A percentile compares a stretch with the other conserved stretches of the same genome.
Evolutionary conservation across 163 green algal species (phyloP).

Genomic region (Scenedesmus sp.): DNA sequence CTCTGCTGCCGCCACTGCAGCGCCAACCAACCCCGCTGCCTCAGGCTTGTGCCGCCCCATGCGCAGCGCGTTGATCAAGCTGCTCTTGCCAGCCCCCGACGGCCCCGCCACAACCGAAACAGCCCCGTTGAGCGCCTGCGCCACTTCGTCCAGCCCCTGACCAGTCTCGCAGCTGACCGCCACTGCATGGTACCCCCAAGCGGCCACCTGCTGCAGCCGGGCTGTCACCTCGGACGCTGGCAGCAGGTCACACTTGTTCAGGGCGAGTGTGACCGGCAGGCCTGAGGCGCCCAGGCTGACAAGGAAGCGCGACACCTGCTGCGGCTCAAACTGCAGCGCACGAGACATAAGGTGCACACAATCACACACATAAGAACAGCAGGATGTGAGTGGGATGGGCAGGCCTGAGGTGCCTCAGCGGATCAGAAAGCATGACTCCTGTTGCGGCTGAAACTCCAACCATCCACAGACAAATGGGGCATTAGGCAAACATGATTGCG

Average conservation of each 20-base stretch:
- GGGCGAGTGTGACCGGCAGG: conserved; percentile 86
- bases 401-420: conserved; percentile 70
- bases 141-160: conserved; percentile 76
- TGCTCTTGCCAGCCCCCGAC: conserved; percentile 93
- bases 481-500: neutral
- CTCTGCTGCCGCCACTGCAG: neutral
- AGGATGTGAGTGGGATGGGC: neutral
- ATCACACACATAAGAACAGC: neutral
- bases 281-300: conserved; percentile 84
- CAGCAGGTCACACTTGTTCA: conserved; percentile 97
- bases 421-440: conserved; percentile 94
- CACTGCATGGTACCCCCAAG: conserved; percentile 89
- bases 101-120: conserved; percentile 91
- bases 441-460: conserved; percentile 79
- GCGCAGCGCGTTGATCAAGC: conserved; percentile 94
- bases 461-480: neutral
- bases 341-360: too few relatives aligned
- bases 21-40: neutral
- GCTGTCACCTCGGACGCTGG: conserved; percentile 56
- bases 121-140: conserved; percentile 63
- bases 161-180: conserved; percentile 80
- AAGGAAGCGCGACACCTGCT: conserved; percentile 91
- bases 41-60: conserved; percentile 66
- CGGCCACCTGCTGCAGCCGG: conserved; percentile 67
- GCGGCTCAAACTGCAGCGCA: conserved; percentile 80